Base-by-base conservation (phyloP, 2,329 filamentous ascomycete species). In the Penicillium sp. region DNA sequence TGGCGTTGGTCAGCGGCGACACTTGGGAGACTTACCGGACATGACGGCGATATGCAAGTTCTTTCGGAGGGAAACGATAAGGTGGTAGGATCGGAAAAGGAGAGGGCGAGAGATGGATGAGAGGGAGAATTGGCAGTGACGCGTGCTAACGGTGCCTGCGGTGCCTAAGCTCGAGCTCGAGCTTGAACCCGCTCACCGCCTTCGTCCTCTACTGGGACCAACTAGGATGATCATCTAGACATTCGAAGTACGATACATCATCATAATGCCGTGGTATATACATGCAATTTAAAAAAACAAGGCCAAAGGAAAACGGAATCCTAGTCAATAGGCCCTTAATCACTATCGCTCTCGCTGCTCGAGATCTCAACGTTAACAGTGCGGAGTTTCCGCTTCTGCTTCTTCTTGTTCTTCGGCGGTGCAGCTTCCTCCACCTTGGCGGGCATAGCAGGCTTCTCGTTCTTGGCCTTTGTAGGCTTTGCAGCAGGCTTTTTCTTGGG, bases 161-260 rank as follows among this genome's bases (percentile, higher is more conserved):
- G 58, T 70, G 68, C 67, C 69, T 71, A 65, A 69, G 67, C 68
- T 69, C 61, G 57, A 68, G 65, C 64, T 67, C 62, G 63, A 66
- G 62, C 55, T 63, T 65, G 59, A 64, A 62, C 58, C 38, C 28
- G 62, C 61, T 68, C 66, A 70, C 68, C 68, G 68, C 68, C 68
- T 69, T 69, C 48, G 30, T 8, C 38, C 20, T 42, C 13, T 42
- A 25, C 24, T 3, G 38, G 20, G 9, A 18, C 7, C 22, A 5
- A 16, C 9, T 16, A 20, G 5, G 20, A 38, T 38, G 35, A 14
- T 30, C 10, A 13, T 36, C 33, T 9, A 36, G 2, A 4, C 10
- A 28, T 10, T 38, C 9, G 35, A 20, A 20, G 18, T 38, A 38
- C 20, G 16, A 36, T 36, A 20, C 33, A 36, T 36, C 33, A 36